Conservation (phyloP, 2,329 filamentous ascomycete species). For the Aureobasidium sp. region DNA sequence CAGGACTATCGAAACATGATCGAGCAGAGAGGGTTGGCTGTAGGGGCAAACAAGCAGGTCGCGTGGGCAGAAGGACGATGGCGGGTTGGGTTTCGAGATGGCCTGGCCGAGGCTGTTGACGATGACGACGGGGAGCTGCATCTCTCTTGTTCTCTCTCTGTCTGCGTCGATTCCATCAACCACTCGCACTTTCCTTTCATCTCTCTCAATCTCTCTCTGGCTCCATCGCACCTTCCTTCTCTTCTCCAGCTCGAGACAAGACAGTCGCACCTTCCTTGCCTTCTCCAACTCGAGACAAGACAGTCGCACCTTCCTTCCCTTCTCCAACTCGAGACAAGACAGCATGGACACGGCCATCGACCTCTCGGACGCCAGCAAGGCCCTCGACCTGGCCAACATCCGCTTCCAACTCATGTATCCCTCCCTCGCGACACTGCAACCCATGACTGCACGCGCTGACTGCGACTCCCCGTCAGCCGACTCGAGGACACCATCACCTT, state of each 20-base stretch:
- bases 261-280: background rate
- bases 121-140: conserved; percentile 1
- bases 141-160: too few species aligned
- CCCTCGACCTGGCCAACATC: conserved; percentile 84
- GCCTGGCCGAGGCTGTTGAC: conserved; percentile 12
- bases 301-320: background rate
- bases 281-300: background rate
- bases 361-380: conserved; percentile 66
- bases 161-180: too few species aligned
- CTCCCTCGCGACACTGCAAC: conserved; percentile 76
- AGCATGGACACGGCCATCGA: conserved; percentile 81
- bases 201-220: too few species aligned
- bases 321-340: background rate
- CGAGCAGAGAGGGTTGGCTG: background rate
- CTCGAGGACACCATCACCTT: conserved; percentile 97
- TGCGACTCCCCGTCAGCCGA: conserved; percentile 56
- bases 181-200: too few species aligned
- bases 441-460: conserved; percentile 65
- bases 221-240: background rate
- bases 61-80: background rate
- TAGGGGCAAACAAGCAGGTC: background rate
- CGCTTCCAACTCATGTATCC: conserved; percentile 59
- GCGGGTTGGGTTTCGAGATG: background rate
- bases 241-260: background rate
- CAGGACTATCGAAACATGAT: conserved; percentile 1